A percentile compares a stretch with the other conserved stretches of the same genome.
Conservation (phyloP, 805 yeast species). For the Wickerhamiella kurtzmanii region DNA sequence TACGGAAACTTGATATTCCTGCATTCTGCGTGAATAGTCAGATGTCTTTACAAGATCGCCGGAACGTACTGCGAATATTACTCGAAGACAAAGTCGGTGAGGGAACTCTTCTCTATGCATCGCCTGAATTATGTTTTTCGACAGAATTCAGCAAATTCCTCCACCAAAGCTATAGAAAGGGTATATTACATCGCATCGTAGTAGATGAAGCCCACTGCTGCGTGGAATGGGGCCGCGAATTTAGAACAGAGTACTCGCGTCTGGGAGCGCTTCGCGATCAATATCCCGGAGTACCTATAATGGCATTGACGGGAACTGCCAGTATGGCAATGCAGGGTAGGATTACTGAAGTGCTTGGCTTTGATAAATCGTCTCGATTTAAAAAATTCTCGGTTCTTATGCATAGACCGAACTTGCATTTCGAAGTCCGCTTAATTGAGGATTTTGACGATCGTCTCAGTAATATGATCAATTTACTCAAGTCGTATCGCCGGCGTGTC, state of each 20-base stretch:
- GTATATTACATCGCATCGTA: slow-evolving; percentile 64
- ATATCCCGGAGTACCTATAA: slow-evolving; percentile 71
- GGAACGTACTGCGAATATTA: slow-evolving; percentile 46
- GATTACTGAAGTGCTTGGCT: slow-evolving; percentile 69
- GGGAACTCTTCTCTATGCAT: slow-evolving; percentile 60
- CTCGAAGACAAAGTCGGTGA: slow-evolving; percentile 62
- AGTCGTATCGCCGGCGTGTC: slow-evolving; percentile 14
- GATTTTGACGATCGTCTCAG: slow-evolving; percentile 13
- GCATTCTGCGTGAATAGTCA: slow-evolving; percentile 83
- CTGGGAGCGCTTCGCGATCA: slow-evolving; percentile 55
- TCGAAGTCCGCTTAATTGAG: slow-evolving; percentile 57
- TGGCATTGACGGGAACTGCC: slow-evolving; percentile 97
- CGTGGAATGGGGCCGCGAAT: slow-evolving; percentile 97
- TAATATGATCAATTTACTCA: slow-evolving; percentile 17
- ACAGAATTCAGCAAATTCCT: slow-evolving; percentile 52
- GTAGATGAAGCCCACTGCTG: slow-evolving; percentile 98
- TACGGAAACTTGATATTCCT: slow-evolving; percentile 46
- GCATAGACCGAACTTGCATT: slow-evolving; percentile 72
- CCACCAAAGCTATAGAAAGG: slow-evolving; percentile 38
- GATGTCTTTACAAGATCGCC: slow-evolving; percentile 47
- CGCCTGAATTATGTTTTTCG: slow-evolving; percentile 58
- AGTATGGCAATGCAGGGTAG: slow-evolving; percentile 29
- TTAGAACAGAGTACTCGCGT: slow-evolving; percentile 85
- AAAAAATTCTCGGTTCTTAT: slow-evolving; percentile 68
- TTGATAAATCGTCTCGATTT: slow-evolving; percentile 30